Evolutionary conservation across 257 asterid species (phyloP).

Genomic region (Solanum ossicruentum): DNA sequence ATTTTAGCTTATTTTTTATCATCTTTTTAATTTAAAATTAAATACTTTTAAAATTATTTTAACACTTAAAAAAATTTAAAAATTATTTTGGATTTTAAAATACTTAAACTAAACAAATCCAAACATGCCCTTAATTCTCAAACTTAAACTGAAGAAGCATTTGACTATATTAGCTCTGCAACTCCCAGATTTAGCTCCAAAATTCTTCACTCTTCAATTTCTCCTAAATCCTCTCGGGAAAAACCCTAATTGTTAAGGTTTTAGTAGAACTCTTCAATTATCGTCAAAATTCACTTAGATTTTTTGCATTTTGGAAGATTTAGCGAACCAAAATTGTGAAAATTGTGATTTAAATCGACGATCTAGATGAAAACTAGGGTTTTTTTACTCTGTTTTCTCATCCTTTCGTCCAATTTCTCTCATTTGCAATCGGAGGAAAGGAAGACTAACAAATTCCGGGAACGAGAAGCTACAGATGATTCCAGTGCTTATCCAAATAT

Average conservation of each 20-base stretch:
- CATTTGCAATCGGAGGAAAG: conserved; percentile 56
- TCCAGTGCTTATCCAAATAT: conserved; percentile 76
- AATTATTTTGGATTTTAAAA: too few species aligned
- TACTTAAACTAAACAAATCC: too few species aligned
- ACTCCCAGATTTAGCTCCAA: neutral
- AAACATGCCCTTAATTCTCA: neutral
- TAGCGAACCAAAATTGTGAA: neutral
- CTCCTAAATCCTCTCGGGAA: neutral
- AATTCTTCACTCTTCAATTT: neutral
- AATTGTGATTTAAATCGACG: neutral
- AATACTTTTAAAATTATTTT: too few species aligned
- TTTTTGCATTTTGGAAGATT: neutral
- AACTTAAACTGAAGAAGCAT: neutral
- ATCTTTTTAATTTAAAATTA: too few species aligned
- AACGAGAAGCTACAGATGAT: conserved; percentile 94
- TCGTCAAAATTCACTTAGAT: neutral
- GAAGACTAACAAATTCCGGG: conserved; percentile 60
- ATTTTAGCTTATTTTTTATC: too few species aligned
- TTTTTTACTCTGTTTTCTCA: conserved; percentile 33
- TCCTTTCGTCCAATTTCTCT: conserved; percentile 44
- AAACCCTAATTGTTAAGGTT: neutral
- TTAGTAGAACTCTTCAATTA: neutral
- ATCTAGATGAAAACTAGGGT: conserved; percentile 58
- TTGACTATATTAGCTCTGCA: neutral
- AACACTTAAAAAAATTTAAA: too few species aligned